These are phyloP conservation scores for Corinectria fuckeliana DNA, from an alignment of 2,329 filamentous ascomycete genomes.

Conservation along the genomic window DNA sequence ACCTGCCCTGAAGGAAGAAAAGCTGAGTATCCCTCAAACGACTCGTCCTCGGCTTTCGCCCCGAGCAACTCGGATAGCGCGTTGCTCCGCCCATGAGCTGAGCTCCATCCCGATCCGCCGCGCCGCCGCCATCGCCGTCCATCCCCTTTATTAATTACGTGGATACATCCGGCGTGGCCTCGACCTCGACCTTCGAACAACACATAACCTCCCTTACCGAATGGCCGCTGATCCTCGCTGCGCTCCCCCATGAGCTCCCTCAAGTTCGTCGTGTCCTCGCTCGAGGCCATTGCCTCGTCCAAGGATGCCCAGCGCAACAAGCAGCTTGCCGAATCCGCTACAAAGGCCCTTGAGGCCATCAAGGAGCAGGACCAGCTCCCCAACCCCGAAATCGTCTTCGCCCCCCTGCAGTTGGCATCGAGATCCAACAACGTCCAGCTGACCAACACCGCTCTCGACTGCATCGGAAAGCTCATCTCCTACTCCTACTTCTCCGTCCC, in stretches of 20 bases:
- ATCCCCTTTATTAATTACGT: slow-evolving; percentile 21
- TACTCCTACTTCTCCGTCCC: slow-evolving; percentile 95
- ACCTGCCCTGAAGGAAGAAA: slow-evolving; percentile 3
- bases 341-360: slow-evolving; percentile 83
- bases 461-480: slow-evolving; percentile 98
- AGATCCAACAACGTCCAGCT: slow-evolving; percentile 85
- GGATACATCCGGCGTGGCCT: slow-evolving; percentile 3
- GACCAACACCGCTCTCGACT: slow-evolving; percentile 90
- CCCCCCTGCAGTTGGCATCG: slow-evolving; percentile 87
- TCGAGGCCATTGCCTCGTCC: slow-evolving; percentile 89
- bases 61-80: slow-evolving; percentile 1
- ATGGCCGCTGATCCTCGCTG: slow-evolving; percentile 52
- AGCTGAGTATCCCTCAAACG: background rate
- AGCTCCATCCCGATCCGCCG: slow-evolving; percentile 18
- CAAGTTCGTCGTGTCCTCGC: slow-evolving; percentile 91
- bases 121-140: slow-evolving; percentile 12
- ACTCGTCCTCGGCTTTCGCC: background rate
- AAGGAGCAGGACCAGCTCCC: slow-evolving; percentile 84
- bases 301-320: slow-evolving; percentile 91
- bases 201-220: slow-evolving; percentile 38
- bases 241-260: slow-evolving; percentile 84
- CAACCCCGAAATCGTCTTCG: slow-evolving; percentile 90
- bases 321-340: slow-evolving; percentile 80
- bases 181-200: slow-evolving; percentile 11
- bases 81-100: slow-evolving; percentile 15